Evolutionary conservation across 2,329 filamentous ascomycete genomes (phyloP), one percentile per base, ranked within the genome.

Genomic region (Aspergillus sp.): DNA sequence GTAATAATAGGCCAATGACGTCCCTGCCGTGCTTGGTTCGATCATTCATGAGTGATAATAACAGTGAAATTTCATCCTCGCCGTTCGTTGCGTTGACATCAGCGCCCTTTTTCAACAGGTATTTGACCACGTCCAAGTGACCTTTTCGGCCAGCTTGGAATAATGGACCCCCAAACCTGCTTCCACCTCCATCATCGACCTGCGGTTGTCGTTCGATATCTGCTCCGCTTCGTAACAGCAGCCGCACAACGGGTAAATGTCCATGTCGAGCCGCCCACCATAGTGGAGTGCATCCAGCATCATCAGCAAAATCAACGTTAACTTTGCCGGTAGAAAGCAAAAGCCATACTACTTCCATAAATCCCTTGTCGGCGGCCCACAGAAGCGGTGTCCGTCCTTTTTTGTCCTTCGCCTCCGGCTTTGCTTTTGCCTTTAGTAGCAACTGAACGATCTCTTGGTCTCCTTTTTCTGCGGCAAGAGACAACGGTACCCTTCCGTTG

Each of bases 41-140:
- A 45, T 66, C 65, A 47, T 58, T 57, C 2, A 66, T 57, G 17
- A 66, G 39, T 9, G 62, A 58, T 24, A 65, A 20, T 22, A 67
- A 33, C 37, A 67, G 48, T 11, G 65, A 62, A 11, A 61, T 44
- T 33, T 63, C 65, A 12, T 57, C 49, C 24, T 64, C 55, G 11
- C 65, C 64, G 4, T 59, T 61, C 12, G 59, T 53, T 4, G 59
- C 57, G 30, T 67, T 66, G n/a, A 66, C 54, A 30, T 68, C 51
- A 2, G 65, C 66, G 1, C 63, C 63, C 27, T 64, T 66, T 33
- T 65, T 63, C 19, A 72, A 47, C 22, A 72, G 60, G 20, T 71
- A 65, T 46, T 61, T 61, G n/a, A 68, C 64, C 30, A 72, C 61
- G 4, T 64, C 66, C 9, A 57, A 22, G 33, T 70, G 64, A 6